phyloP scores from a whole-genome alignment of 1,284 basidiomycete genomes.

The Paramarasmius palmivorus region DNA sequence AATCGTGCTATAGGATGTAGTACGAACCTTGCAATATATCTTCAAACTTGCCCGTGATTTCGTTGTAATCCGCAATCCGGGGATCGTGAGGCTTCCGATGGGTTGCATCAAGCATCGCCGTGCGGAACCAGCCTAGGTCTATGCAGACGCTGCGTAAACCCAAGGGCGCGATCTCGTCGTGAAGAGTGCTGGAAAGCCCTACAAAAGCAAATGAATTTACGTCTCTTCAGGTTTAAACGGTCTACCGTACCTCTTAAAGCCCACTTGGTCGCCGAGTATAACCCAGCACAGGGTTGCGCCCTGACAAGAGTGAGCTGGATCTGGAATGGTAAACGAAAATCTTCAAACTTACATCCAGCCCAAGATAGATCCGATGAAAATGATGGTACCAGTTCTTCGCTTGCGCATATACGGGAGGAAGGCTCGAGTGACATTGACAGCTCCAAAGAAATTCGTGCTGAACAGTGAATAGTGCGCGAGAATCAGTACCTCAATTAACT shows the following conservation, averaged over 20 bases:
- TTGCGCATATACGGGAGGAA: conserved; percentile 40
- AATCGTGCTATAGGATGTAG: neutral
- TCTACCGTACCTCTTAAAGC: conserved; percentile 2
- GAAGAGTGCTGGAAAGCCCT: conserved; percentile 37
- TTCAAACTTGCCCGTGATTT: conserved; percentile 27
- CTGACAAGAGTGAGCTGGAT: neutral
- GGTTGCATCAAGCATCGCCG: conserved; percentile 32
- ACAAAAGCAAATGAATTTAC: neutral
- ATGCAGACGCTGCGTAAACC: conserved; percentile 41
- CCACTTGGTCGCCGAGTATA: conserved; percentile 8
- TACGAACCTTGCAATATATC: conserved; percentile 27
- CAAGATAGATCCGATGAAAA: conserved; percentile 34
- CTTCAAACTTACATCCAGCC: conserved; percentile 28
- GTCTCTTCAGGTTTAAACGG: no score
- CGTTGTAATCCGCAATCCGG: conserved; percentile 40
- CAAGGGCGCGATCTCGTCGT: conserved; percentile 40
- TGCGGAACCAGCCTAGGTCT: conserved; percentile 47
- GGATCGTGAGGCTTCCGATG: conserved; percentile 30
- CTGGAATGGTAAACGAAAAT: neutral
- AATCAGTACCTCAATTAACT: no score
- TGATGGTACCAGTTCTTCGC: conserved; percentile 31
- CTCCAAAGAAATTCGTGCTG: conserved; percentile 38
- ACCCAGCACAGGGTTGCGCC: neutral
- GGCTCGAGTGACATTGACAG: conserved; percentile 37
- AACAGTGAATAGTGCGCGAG: neutral